These are phyloP conservation scores for Trichoderma polysporum DNA, from an alignment of 2,329 filamentous ascomycete species.

Conservation along the genomic window DNA sequence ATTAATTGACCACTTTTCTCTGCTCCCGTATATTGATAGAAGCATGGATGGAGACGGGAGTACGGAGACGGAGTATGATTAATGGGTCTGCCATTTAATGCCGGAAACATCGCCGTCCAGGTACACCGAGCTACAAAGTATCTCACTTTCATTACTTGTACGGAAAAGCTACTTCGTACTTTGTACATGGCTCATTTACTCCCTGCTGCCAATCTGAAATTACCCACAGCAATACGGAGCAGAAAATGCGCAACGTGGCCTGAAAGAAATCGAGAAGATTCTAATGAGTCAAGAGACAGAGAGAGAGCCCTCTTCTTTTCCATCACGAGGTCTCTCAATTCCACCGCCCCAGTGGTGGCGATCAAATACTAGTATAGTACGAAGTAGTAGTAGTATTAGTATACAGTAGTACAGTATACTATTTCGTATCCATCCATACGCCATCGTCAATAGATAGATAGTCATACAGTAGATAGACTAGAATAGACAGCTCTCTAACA, in stretches of 20 bases:
- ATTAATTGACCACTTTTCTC: not conserved
- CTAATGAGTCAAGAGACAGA: not conserved
- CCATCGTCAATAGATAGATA: not conserved
- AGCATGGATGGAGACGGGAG: not conserved
- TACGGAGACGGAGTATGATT: not conserved
- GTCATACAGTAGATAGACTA: not conserved
- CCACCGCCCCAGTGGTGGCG: not conserved
- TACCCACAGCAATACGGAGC: conserved; percentile 6
- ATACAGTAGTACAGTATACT: no score
- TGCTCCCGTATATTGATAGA: not conserved
- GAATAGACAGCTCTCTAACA: no score
- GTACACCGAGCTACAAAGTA: not conserved
- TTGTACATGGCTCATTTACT: not conserved
- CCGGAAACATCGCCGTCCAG: conserved; percentile 4
- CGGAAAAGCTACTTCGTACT: no score
- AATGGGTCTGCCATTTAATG: not conserved
- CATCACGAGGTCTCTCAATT: not conserved
- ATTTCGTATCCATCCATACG: not conserved
- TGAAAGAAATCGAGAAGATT: not conserved
- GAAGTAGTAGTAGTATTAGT: not conserved
- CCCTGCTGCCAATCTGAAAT: not conserved
- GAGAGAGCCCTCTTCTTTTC: not conserved
- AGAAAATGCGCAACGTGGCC: not conserved
- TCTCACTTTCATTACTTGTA: not conserved
- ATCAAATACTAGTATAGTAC: not conserved